A percentile compares a stretch with the other conserved stretches of the same genome.
These are phyloP conservation scores for Puccinia horiana DNA, from an alignment of 1,284 basidiomycete genomes.

Conservation along the genomic window DNA sequence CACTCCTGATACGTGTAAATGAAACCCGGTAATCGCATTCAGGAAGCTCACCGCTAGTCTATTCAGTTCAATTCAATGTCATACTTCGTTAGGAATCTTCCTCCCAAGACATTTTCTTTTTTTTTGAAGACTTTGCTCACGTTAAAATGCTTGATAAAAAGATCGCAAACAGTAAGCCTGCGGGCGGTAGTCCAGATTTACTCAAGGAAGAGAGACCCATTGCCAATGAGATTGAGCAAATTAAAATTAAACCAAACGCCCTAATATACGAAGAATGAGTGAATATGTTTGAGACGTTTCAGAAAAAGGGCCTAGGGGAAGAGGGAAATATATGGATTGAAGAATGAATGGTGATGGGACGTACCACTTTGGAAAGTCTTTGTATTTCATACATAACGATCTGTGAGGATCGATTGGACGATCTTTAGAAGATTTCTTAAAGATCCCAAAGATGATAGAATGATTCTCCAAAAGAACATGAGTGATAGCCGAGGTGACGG, in stretches of 20 bases:
- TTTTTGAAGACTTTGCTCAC: slow-evolving; percentile 28
- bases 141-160: slow-evolving; percentile 32
- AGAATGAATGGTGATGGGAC: neutral
- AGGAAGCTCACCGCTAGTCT: slow-evolving; percentile 45
- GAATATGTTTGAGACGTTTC: neutral
- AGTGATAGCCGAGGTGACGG: slow-evolving; percentile 34
- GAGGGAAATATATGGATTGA: neutral
- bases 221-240: slow-evolving; percentile 23
- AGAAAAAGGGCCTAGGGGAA: neutral
- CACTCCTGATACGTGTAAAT: slow-evolving; percentile 34
- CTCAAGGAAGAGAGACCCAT: slow-evolving; percentile 1
- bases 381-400: slow-evolving; percentile 27
- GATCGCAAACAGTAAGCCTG: slow-evolving; percentile 27
- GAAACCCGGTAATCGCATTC: slow-evolving; percentile 39
- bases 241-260: slow-evolving; percentile 17
- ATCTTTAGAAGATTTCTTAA: neutral
- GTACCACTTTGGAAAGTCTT: slow-evolving; percentile 39
- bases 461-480: slow-evolving; percentile 36
- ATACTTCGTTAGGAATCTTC: neutral
- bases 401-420: slow-evolving; percentile 30
- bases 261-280: slow-evolving; percentile 9
- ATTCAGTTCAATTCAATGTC: neutral
- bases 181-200: slow-evolving; percentile 27
- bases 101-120: neutral
- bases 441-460: neutral